Evolutionary conservation across 1,139 yeast genomes (phyloP), one percentile per base, ranked within the genome.

Genomic region (Taphrina populina): DNA sequence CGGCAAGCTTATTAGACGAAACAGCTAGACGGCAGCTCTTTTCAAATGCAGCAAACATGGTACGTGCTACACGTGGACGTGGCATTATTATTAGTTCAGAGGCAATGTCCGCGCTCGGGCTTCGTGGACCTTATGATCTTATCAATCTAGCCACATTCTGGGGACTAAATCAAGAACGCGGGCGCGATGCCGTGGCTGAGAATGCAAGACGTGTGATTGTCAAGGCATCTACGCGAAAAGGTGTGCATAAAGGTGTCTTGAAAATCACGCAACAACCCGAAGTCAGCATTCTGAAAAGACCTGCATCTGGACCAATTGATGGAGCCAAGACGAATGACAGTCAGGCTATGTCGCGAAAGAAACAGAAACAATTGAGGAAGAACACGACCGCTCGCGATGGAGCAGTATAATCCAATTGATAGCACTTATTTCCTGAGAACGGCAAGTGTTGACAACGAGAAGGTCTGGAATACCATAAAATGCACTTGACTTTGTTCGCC

Each of bases 61-160:
- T 88, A n/a, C 73, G 98, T 61, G 88, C 95, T 2, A 78, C 95
- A 1, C 75, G 97, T 62, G 78, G 82, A 27, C 77, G 88, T 45
- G 97, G 96, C 0, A 68, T 92, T 20, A 75, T 92, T 3, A 74
- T 88, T 4, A 80, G 92, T 17, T 81, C 94, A 65, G 96, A 95
- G 1, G 85, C 95, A 0, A 64, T 67, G 2, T 69, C 72, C 27
- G 77, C 90, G 0, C 68, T 79, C 32, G 82, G 80, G 51, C 71
- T 82, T 24, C 72, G 97, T 58, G 80, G 81, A 33, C 78, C 81
- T 39, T 75, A 78, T 51, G 96, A 92, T 64, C 77, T 88, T 2
- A 73, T 81, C 24, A 84, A 82, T 57, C 71, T 92, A 51, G 73
- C 86, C 36, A 74, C 78, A 27, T 72, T 87, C 11, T 73, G 92